Percentiles rank a stretch among this genome's conserved stretches.
phyloP scores from a whole-genome alignment of 2,329 filamentous ascomycete species.

The Penicillium sclerotiorum region DNA sequence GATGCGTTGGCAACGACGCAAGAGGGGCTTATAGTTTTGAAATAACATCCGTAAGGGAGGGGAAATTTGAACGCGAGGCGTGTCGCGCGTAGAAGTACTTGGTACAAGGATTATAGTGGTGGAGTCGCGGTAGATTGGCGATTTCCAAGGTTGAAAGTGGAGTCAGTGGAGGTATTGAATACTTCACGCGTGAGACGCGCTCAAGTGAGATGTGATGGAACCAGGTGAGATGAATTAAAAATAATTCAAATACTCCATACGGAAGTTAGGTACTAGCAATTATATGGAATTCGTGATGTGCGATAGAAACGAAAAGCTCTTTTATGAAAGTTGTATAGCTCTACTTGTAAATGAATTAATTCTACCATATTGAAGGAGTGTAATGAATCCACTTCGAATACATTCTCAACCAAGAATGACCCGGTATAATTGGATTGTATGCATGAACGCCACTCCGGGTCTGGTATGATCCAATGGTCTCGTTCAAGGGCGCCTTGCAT shows the following conservation, averaged over 20 bases:
- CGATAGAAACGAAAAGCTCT: too few relatives aligned
- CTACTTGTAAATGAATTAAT: too few relatives aligned
- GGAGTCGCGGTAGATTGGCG: neutral
- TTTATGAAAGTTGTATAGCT: too few relatives aligned
- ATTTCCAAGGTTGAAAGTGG: too few relatives aligned
- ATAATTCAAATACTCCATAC: too few relatives aligned
- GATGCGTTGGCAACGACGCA: slow-evolving; percentile 13
- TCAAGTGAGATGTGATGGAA: too few relatives aligned
- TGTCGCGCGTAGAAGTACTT: slow-evolving; percentile 11
- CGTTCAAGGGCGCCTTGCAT: slow-evolving; percentile 19
- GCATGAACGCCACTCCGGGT: slow-evolving; percentile 15
- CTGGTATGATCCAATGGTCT: slow-evolving; percentile 13
- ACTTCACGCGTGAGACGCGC: too few relatives aligned
- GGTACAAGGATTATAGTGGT: neutral
- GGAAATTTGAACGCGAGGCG: slow-evolving; percentile 10
- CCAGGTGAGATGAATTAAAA: too few relatives aligned
- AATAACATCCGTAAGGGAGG: slow-evolving; percentile 8
- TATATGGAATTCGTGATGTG: too few relatives aligned
- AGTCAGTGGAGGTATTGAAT: neutral
- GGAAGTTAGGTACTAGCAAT: too few relatives aligned
- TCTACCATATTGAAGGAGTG: too few relatives aligned
- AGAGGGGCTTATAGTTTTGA: neutral
- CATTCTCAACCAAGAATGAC: slow-evolving; percentile 3
- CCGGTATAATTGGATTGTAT: slow-evolving; percentile 13
- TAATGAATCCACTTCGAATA: too few relatives aligned